A percentile compares a stretch with the other conserved stretches of the same genome.
Evolutionary conservation across 2,329 filamentous ascomycete species (phyloP).

Genomic region (Trichophyton verrucosum): DNA sequence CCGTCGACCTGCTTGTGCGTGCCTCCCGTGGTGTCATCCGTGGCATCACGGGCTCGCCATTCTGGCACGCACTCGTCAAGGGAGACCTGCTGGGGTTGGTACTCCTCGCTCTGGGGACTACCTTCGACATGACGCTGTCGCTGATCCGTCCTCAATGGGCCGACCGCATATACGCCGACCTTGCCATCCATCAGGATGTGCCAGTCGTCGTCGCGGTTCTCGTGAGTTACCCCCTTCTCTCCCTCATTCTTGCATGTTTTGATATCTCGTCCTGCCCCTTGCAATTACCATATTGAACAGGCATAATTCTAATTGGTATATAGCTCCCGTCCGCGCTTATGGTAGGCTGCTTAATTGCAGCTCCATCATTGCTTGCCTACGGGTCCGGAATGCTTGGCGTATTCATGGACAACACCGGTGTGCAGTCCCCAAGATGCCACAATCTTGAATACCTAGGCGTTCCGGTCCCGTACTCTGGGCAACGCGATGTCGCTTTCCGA

Average conservation of each 20-base stretch:
- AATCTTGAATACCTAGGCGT: background rate
- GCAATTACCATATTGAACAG: background rate
- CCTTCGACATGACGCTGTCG: background rate
- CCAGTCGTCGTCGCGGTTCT: background rate
- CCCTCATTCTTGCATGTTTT: background rate
- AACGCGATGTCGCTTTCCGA: slow-evolving; percentile 5
- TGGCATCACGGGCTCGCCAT: background rate
- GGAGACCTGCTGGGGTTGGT: slow-evolving; percentile 6
- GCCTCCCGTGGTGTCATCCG: background rate
- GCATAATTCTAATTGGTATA: background rate
- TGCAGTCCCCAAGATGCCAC: background rate
- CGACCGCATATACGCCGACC: background rate
- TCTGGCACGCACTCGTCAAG: background rate
- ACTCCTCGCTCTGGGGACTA: background rate
- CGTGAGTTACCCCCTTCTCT: background rate
- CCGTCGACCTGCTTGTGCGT: background rate
- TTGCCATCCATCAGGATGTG: background rate
- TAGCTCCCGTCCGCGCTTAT: background rate
- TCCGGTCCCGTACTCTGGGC: background rate
- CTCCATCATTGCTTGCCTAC: slow-evolving; percentile 7
- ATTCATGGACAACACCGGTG: slow-evolving; percentile 1
- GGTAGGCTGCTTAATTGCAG: background rate
- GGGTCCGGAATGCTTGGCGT: slow-evolving; percentile 6
- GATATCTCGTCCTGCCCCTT: background rate
- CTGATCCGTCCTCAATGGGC: slow-evolving; percentile 1